Evolutionary conservation across 805 yeast species (phyloP).

Genomic region (Grigorovia jiainica): DNA sequence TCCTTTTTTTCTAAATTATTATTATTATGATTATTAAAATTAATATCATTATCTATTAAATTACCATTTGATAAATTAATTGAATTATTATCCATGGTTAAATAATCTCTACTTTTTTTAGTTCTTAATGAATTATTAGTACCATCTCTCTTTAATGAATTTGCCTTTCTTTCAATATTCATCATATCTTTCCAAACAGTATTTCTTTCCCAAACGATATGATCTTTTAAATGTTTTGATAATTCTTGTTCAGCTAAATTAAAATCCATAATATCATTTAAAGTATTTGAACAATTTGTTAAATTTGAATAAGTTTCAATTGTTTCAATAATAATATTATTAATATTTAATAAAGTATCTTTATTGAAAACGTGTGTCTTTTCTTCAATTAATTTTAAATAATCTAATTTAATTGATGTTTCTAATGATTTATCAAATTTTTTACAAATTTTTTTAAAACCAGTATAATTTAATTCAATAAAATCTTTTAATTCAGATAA

Average conservation of each 20-base stretch:
- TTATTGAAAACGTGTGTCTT: constrained; percentile 48
- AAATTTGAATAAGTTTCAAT: constrained; percentile 47
- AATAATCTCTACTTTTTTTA: constrained; percentile 96
- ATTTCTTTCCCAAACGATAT: constrained; percentile 93
- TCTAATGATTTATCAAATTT: constrained; percentile 81
- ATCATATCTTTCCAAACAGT: constrained; percentile 97
- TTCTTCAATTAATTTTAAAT: constrained; percentile 39
- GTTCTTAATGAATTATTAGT: constrained; percentile 39
- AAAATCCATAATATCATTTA: constrained; percentile 1
- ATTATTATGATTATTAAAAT: not conserved
- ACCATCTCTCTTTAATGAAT: constrained; percentile 50
- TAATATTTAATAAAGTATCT: constrained; percentile 39
- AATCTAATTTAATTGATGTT: constrained; percentile 49
- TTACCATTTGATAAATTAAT: constrained; percentile 54
- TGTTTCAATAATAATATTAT: constrained; percentile 43
- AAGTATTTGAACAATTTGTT: constrained; percentile 11
- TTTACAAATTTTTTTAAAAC: constrained; percentile 81
- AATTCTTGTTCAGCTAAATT: constrained; percentile 39
- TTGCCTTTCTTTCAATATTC: constrained; percentile 77
- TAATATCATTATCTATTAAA: constrained; percentile 3
- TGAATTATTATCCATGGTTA: constrained; percentile 77
- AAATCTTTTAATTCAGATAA: constrained; percentile 77
- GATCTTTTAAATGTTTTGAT: constrained; percentile 64
- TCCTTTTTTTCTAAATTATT: not conserved
- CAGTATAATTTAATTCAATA: constrained; percentile 77